phyloP scores from a whole-genome alignment of 2,329 filamentous ascomycete genomes.

The Didymosphaeria variabile region DNA sequence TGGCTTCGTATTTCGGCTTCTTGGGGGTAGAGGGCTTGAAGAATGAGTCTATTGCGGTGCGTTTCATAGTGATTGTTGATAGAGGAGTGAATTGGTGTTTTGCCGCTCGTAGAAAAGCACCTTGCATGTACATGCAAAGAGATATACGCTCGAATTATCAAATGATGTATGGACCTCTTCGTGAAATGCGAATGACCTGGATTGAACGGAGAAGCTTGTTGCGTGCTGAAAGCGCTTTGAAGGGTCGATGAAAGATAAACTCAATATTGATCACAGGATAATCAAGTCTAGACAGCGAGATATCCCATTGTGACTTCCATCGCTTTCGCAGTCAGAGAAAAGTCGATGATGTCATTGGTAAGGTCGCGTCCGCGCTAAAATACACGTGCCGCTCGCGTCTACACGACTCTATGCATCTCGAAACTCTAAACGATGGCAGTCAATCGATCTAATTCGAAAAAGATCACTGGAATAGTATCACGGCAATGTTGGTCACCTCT shows the following conservation, averaged over 20 bases:
- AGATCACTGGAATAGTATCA: background rate
- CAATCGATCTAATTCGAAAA: background rate
- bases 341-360: conserved; percentile 9
- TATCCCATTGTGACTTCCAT: background rate
- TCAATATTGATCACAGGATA: no score
- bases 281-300: no score
- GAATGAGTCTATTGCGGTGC: conserved; percentile 75
- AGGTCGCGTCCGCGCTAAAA: conserved; percentile 2
- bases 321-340: background rate
- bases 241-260: no score
- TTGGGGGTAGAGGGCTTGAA: conserved; percentile 62
- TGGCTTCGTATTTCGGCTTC: conserved; percentile 49
- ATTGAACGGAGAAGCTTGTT: no score
- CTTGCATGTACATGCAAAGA: background rate
- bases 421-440: background rate
- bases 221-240: no score
- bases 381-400: background rate
- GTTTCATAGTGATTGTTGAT: conserved; percentile 43
- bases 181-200: background rate
- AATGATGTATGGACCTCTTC: background rate
- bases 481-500: background rate
- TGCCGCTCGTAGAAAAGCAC: background rate
- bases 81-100: background rate
- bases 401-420: background rate
- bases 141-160: background rate